Evolutionary conservation across 2,329 filamentous ascomycete genomes (phyloP), one percentile per base, ranked within the genome.

Genomic region (Epichloe festucae): DNA sequence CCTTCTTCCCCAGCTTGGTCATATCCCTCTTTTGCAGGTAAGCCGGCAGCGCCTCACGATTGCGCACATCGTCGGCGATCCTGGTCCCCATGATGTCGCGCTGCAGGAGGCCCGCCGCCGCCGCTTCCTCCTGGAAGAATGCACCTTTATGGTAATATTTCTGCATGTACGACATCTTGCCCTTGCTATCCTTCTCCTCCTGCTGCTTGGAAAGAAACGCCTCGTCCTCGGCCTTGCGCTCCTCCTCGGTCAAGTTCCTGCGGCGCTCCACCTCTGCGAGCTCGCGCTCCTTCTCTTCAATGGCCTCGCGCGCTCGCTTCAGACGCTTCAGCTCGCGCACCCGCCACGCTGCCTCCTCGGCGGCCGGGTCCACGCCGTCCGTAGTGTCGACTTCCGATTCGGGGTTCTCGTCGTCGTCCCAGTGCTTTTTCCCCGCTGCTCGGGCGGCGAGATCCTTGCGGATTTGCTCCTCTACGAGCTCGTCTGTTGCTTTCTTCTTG

Each of bases 131-230:
- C 58, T 85, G 86, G 73, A 88, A 97, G 72, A 97, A 98, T 15
- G 93, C 93, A 47, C 93, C 93, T 70, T 90, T 91, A 75, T 98
- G 93, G 68, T 88, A 90, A 71, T 97, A 98, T 65, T 90, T 89
- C 64, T 96, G 90, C 86, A 97, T 88, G 66, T 82, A 96, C 2
- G 79, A 79, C 76, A 93, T 88, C 69, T 91, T 85, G 50, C 89
- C 89, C 54, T 85, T 84, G 48, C 74, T 68, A 55, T 86, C 82
- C 60, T 87, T 87, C 56, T 95, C 89, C 55, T 86, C 85, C 59
- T 85, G 81, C 68, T 97, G 91, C 57, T 77, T 75, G 1, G 83
- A 82, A 17, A 97, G 71, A 66, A 81, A 87, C 48, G 78, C 86
- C 43, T 82, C 79, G 66, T 98, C 93, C 66, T 98, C 93, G 53